A percentile compares a stretch with the other conserved stretches of the same genome.
Conservation (phyloP, 805 yeast genomes). For the Wickerhamiella lipophila region DNA sequence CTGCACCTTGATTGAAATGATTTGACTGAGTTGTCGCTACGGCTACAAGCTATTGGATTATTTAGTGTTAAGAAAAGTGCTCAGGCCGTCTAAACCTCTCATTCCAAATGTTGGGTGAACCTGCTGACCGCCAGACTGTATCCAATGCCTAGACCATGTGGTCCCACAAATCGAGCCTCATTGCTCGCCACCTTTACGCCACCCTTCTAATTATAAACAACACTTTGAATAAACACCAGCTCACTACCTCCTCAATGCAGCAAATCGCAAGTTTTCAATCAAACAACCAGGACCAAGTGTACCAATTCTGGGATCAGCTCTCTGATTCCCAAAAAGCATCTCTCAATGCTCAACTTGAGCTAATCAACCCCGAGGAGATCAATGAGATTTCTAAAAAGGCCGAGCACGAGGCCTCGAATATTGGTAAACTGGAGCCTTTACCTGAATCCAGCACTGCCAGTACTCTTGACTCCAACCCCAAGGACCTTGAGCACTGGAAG, state of each 20-base stretch:
- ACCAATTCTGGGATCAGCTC: constrained; percentile 28
- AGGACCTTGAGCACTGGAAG: constrained; percentile 33
- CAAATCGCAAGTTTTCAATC: background rate
- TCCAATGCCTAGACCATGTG: no score
- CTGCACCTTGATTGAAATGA: no score
- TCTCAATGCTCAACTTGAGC: constrained; percentile 27
- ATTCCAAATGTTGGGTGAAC: no score
- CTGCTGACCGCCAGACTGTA: no score
- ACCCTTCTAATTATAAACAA: background rate
- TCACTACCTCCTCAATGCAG: background rate
- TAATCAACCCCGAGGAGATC: constrained; percentile 29
- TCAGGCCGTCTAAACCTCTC: no score
- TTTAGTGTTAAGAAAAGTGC: no score
- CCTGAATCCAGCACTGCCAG: constrained; percentile 26
- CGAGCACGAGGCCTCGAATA: constrained; percentile 10
- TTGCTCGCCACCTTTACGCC: background rate
- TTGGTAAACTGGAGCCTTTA: constrained; percentile 21
- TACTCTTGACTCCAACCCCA: constrained; percentile 23
- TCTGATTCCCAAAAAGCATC: constrained; percentile 19
- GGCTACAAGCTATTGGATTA: no score
- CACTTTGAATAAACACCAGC: background rate
- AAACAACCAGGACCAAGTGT: constrained; percentile 32
- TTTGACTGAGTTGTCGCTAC: no score
- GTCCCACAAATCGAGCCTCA: no score
- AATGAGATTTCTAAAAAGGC: constrained; percentile 22